A percentile compares a stretch with the other conserved stretches of the same genome.
Conservation (phyloP, 768 basidiomycete species). For the button mushroom (Agaricus bisporus) region DNA sequence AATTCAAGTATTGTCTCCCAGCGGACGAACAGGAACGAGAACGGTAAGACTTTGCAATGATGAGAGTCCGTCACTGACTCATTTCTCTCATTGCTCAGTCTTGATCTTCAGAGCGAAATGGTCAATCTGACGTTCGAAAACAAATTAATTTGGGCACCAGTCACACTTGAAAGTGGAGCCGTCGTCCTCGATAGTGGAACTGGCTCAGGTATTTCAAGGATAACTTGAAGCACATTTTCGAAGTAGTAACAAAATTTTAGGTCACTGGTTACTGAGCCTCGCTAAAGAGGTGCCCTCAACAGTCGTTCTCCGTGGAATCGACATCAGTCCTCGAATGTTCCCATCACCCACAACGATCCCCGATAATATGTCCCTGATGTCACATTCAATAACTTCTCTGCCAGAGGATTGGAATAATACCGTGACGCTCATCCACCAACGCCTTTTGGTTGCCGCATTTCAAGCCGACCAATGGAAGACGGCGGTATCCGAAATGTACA, state of each 20-base stretch:
- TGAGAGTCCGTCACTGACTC: not conserved
- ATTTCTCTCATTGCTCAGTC: not conserved
- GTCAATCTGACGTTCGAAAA: not conserved
- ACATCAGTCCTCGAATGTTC: conserved; percentile 17
- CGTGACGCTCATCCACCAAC: conserved; percentile 2
- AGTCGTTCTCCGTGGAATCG: conserved; percentile 14
- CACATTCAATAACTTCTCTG: not conserved
- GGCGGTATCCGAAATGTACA: conserved; percentile 4
- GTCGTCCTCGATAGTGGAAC: conserved; percentile 9
- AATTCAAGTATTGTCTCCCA: not conserved
- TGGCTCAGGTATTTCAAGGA: conserved; percentile 3
- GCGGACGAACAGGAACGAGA: conserved; percentile 1
- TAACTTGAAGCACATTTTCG: not conserved
- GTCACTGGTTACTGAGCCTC: conserved; percentile 17
- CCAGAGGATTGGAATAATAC: not conserved
- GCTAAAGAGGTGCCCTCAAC: conserved; percentile 5
- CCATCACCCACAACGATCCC: conserved; percentile 6
- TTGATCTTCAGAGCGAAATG: not conserved
- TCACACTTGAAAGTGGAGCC: conserved; percentile 2
- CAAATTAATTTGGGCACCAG: conserved; percentile 6
- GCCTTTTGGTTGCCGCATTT: not conserved
- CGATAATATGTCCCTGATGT: not conserved
- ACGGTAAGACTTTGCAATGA: not conserved
- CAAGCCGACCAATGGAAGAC: conserved; percentile 7
- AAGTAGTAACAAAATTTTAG: conserved; percentile 1